Evolutionary conservation across 129 eudicot genomes (phyloP), one percentile per base, ranked within the genome.

Genomic region (Cynara cardunculus): DNA sequence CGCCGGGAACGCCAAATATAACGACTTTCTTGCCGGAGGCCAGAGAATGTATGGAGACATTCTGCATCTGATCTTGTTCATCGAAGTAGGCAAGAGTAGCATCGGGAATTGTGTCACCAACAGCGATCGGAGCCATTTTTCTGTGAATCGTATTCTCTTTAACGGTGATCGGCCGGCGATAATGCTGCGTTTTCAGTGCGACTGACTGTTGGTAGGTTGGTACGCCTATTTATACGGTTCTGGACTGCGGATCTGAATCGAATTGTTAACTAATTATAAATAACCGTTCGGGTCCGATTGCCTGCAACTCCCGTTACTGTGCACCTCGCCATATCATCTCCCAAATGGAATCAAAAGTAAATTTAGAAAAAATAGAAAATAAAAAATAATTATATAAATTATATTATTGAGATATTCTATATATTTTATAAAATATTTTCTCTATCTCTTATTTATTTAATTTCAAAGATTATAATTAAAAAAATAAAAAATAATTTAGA

Each of bases 11-110:
- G 53, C 86, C 97, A 73, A 91, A 87, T 14, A 94, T 71, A 79
- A 94, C 74, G 85, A 88, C 88, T 81, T 91, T 94, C 75, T 91
- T 88, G 12, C 95, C 96, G 77, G 91, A 87, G 32, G 93, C 91
- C 14, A 91, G 88, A 16, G 91, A 89, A 86, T 91, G 94, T 12
- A 93, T 59, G 19, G 98, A 86, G 19, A 78, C 92, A 70, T 10
- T 79, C 69, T 90, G 92, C 70, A 84, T 79, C 80, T 89, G 85
- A 85, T 90, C 96, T 64, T 85, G 56, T 2, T 74, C 87, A 76
- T 93, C 96, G 75, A 86, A 85, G 77, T 77, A 87, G 3, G 87
- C 32, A 16, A 93, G 74, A 12, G 84, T 89, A 2, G 92, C 96
- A 70, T 93, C 96, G 44, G 98, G 98, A 44, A 93, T 69, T 0